phyloP scores from a whole-genome alignment of 768 basidiomycete genomes.

The Mycena amicta region DNA sequence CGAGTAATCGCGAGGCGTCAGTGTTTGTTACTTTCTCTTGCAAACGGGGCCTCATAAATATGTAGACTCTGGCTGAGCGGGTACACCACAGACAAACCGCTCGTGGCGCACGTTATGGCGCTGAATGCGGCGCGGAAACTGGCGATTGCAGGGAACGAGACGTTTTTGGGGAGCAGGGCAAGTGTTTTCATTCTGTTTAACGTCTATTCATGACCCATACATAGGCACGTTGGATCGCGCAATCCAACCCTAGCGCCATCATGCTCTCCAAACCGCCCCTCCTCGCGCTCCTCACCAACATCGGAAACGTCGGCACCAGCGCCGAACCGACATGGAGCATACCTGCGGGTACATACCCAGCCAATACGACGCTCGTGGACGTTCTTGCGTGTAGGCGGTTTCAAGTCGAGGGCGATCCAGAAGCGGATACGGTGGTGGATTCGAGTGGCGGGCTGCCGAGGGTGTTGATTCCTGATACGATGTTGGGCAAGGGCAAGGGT shows the following conservation, averaged over 20 bases:
- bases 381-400: slow-evolving; percentile 50
- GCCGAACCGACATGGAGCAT: slow-evolving; percentile 44
- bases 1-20: slow-evolving; percentile 64
- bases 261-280: slow-evolving; percentile 59
- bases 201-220: not conserved
- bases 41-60: not conserved
- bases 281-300: slow-evolving; percentile 58
- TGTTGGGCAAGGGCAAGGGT: slow-evolving; percentile 22
- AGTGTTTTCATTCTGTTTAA: slow-evolving; percentile 8
- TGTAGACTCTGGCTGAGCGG: slow-evolving; percentile 61
- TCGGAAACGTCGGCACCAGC: slow-evolving; percentile 36
- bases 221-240: slow-evolving; percentile 49
- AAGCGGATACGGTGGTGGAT: slow-evolving; percentile 43
- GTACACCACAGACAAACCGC: slow-evolving; percentile 51
- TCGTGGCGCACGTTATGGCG: slow-evolving; percentile 46
- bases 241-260: slow-evolving; percentile 41
- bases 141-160: slow-evolving; percentile 43
- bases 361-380: slow-evolving; percentile 50
- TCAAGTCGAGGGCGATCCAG: slow-evolving; percentile 30
- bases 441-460: slow-evolving; percentile 50
- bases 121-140: slow-evolving; percentile 59
- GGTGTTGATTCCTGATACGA: slow-evolving; percentile 29
- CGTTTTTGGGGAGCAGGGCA: slow-evolving; percentile 52
- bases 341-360: slow-evolving; percentile 39
- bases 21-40: slow-evolving; percentile 11